A percentile compares a stretch with the other conserved stretches of the same genome.
These are phyloP conservation scores for Neonectria sp. DNA, from an alignment of 2,329 filamentous ascomycete species.

Conservation along the genomic window DNA sequence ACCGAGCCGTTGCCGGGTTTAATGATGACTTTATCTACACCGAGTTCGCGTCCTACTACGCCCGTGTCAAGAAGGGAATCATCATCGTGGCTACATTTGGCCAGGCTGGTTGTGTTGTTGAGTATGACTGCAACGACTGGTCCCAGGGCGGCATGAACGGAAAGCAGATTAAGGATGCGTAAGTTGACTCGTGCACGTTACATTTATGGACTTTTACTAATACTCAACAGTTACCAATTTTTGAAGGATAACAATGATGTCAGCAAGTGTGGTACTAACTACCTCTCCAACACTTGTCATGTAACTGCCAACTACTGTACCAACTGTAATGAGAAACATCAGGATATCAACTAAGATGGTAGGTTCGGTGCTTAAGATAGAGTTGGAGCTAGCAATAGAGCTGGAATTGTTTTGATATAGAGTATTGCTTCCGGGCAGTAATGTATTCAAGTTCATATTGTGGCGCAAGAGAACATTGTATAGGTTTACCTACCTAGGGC, in stretches of 20 bases:
- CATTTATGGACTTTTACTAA: background rate
- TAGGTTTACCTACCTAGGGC: too few species aligned
- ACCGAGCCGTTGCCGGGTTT: constrained; percentile 29
- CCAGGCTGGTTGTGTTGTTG: constrained; percentile 31
- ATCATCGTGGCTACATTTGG: constrained; percentile 27
- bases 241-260: constrained; percentile 36
- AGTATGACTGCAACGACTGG: constrained; percentile 36
- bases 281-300: constrained; percentile 34
- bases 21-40: constrained; percentile 29
- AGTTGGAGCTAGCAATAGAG: too few species aligned
- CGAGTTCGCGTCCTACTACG: constrained; percentile 27
- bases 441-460: too few species aligned
- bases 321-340: constrained; percentile 36
- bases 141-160: constrained; percentile 34
- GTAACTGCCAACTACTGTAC: constrained; percentile 36
- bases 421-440: too few species aligned
- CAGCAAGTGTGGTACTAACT: constrained; percentile 33
- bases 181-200: background rate
- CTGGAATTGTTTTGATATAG: too few species aligned
- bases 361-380: too few species aligned
- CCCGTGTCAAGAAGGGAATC: constrained; percentile 28
- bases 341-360: background rate
- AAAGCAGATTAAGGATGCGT: constrained; percentile 37
- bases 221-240: constrained; percentile 2
- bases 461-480: too few species aligned